Base-by-base conservation (phyloP, 495 filamentous ascomycete genomes). In the Rostrohypoxylon terebratum region DNA sequence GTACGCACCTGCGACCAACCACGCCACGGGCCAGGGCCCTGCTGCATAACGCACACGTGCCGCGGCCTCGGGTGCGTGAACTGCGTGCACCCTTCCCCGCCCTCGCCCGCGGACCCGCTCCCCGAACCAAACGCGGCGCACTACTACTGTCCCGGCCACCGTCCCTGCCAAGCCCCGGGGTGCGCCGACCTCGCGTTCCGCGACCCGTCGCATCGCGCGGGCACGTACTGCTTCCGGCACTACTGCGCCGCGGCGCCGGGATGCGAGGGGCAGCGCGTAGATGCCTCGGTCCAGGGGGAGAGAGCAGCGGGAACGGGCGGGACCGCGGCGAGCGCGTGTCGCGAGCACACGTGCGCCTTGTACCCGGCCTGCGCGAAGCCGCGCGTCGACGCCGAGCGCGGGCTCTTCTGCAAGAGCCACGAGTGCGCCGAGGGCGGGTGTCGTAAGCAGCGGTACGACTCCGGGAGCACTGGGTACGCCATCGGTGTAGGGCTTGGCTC, bases 321-420 rank as follows among this genome's bases (percentile, higher is more conserved):
- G n/a, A n/a, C n/a, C n/a, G n/a, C n/a, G n/a, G 47, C 48, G 23
- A 4, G 2, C 1, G 48, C 48, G 25, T 71, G 62, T 25, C 72
- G 63, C 63, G 58, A 67, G 50, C 72, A 75, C 63, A 51, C 61
- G 3, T 70, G 67, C 58, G 63, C 63, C 0, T 20, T 70, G 18
- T 57, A 58, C 44, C 69, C 70, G n/a, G 4, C 36, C 9, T 73
- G 70, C 47, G 4, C 20, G 0, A 28, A 47, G 18, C 59, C 64
- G 4, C 70, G 70, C 34, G 65, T 38, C 34, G 53, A 59, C 33
- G n/a, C 34, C n/a, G 11, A 9, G 2, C 50, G 36, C 11, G 53
- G 70, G 20, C 47, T 73, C n/a, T 73, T 68, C 54, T 69, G 70
- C 65, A 36, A 47, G 28, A 40, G 34, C 54, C 64, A 73, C 54